Evolutionary conservation across 2,329 filamentous ascomycete species (phyloP).

Genomic region (Fusarium neocosmosporiellum): DNA sequence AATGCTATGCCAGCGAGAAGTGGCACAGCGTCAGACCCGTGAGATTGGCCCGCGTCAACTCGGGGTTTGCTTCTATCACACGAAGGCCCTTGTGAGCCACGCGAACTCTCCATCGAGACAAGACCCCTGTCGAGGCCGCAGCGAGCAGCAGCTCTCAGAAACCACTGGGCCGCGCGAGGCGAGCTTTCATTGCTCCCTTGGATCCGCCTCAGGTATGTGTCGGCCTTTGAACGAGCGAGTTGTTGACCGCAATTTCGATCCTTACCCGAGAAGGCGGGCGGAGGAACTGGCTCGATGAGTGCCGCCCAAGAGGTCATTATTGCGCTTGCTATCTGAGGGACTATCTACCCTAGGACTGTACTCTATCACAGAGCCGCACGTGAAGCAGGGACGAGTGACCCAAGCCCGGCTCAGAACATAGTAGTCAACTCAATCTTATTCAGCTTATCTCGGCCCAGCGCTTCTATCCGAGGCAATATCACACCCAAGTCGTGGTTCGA

Average conservation of each 20-base stretch:
- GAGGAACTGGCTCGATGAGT: background rate
- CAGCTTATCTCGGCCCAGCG: background rate
- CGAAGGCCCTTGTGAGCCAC: slow-evolving; percentile 14
- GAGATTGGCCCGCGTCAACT: slow-evolving; percentile 37
- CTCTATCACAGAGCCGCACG: slow-evolving; percentile 13
- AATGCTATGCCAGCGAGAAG: slow-evolving; percentile 40
- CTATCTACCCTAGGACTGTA: slow-evolving; percentile 14
- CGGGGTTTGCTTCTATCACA: slow-evolving; percentile 15
- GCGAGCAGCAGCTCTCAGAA: background rate
- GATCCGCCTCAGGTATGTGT: background rate
- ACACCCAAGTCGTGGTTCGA: slow-evolving; percentile 16
- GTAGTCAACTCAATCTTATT: slow-evolving; percentile 7
- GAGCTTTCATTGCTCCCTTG: background rate
- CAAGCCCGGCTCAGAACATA: background rate
- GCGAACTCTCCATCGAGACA: slow-evolving; percentile 17
- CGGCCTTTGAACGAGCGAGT: background rate
- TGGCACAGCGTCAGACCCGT: slow-evolving; percentile 37
- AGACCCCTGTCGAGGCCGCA: background rate
- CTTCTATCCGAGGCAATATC: slow-evolving; percentile 5
- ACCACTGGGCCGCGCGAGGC: slow-evolving; percentile 30
- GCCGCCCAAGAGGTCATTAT: background rate
- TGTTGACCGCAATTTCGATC: slow-evolving; percentile 7
- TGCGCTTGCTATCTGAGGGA: background rate
- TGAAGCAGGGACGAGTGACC: slow-evolving; percentile 3
- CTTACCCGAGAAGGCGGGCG: background rate